A percentile compares a stretch with the other conserved stretches of the same genome.
Evolutionary conservation across 345 rosid genomes (phyloP).

Genomic region (Raphanus raphanistrum): DNA sequence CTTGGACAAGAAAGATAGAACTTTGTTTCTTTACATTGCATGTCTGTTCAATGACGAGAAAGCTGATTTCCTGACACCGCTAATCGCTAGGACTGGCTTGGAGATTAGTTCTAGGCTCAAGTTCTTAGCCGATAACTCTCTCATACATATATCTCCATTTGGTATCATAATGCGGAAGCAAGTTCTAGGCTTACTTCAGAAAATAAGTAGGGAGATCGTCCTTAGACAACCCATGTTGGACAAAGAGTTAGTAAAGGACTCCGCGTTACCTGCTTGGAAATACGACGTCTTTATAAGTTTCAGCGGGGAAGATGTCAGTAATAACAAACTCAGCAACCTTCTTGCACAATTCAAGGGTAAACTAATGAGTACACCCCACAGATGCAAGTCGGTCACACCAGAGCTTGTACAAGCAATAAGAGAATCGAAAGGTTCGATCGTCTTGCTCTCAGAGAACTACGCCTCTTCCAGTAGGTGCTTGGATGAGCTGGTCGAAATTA

Average conservation of each 20-base stretch:
- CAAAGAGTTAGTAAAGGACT: neutral
- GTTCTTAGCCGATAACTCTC: constrained; percentile 3
- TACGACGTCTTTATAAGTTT: neutral
- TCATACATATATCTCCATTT: constrained; percentile 1
- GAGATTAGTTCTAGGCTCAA: neutral
- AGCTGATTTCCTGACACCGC: neutral
- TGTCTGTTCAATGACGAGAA: constrained; percentile 5
- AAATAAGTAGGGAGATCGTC: neutral
- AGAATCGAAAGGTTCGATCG: neutral
- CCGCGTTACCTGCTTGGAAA: neutral
- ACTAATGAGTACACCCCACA: neutral
- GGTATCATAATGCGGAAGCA: neutral
- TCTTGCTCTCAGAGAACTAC: neutral
- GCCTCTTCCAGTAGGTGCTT: constrained; percentile 4
- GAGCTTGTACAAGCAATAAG: neutral
- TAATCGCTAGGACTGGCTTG: constrained; percentile 1
- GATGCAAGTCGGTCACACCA: neutral
- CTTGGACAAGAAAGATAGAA: neutral
- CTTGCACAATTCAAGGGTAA: neutral
- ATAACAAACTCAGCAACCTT: neutral
- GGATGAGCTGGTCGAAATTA: neutral
- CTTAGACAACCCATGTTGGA: neutral
- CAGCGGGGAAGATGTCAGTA: neutral
- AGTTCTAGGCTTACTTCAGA: neutral
- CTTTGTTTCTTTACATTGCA: constrained; percentile 1